Evolutionary conservation across 1,139 yeast genomes (phyloP).

Genomic region (Saccharomycopsis phalli): DNA sequence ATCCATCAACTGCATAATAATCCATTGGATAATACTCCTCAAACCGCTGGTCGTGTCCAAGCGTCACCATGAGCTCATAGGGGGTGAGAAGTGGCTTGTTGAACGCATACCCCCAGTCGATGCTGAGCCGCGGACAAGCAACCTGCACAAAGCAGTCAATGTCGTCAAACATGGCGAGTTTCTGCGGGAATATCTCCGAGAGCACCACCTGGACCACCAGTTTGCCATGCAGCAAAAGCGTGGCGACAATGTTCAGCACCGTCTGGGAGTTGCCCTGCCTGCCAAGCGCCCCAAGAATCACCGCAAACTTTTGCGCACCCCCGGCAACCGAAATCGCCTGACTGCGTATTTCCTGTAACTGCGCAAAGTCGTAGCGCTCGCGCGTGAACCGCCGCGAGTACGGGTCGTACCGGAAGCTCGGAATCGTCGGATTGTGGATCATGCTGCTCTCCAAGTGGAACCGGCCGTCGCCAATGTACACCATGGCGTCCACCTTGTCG

Average conservation of each 20-base stretch:
- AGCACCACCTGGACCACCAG: constrained; percentile 73
- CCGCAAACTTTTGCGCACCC: constrained; percentile 62
- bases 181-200: constrained; percentile 90
- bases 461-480: constrained; percentile 93
- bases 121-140: constrained; percentile 93
- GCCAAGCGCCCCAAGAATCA: constrained; percentile 91
- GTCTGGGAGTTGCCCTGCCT: constrained; percentile 90
- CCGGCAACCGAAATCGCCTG: constrained; percentile 60
- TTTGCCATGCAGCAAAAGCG: constrained; percentile 45
- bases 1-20: constrained; percentile 82
- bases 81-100: constrained; percentile 89
- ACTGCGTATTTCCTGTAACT: constrained; percentile 64
- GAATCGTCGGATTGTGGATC: constrained; percentile 92
- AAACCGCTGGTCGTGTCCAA: constrained; percentile 68
- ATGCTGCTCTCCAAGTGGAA: constrained; percentile 93
- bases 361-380: constrained; percentile 81
- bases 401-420: constrained; percentile 93
- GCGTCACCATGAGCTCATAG: constrained; percentile 89
- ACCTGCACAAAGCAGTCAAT: constrained; percentile 95
- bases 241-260: constrained; percentile 50
- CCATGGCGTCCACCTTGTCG: constrained; percentile 62
- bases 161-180: constrained; percentile 87
- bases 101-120: constrained; percentile 99
- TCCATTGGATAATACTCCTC: constrained; percentile 86
- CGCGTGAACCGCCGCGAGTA: constrained; percentile 83